Evolutionary conservation across 1,284 basidiomycete species (phyloP).

Genomic region (Cutaneotrichosporon mucoides): DNA sequence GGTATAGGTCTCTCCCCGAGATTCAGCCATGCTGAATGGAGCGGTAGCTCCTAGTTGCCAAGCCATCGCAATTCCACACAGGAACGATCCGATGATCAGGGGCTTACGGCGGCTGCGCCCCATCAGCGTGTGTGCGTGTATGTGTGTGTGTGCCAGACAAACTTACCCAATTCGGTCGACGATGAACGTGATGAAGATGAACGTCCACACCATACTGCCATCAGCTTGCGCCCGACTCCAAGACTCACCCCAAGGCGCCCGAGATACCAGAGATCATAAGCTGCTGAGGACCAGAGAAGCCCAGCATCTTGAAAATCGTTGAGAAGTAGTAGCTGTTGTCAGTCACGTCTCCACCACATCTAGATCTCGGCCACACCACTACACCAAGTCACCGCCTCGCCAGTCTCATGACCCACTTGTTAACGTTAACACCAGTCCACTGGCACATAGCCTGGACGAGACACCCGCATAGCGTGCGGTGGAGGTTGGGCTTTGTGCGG

Average conservation of each 20-base stretch:
- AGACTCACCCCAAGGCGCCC: slow-evolving; percentile 54
- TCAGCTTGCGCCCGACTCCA: too few species aligned
- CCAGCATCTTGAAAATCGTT: slow-evolving; percentile 56
- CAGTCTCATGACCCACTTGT: too few species aligned
- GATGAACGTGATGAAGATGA: slow-evolving; percentile 54
- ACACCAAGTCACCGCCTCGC: too few species aligned
- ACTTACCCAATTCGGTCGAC: slow-evolving; percentile 55
- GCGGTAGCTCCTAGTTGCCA: slow-evolving; percentile 55
- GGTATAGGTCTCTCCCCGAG: slow-evolving; percentile 9
- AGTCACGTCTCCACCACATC: not conserved
- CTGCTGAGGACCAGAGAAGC: slow-evolving; percentile 12
- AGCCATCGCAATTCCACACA: slow-evolving; percentile 55
- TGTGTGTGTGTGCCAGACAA: too few species aligned
- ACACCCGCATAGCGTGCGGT: slow-evolving; percentile 27
- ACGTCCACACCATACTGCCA: slow-evolving; percentile 52
- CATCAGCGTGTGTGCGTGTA: not conserved
- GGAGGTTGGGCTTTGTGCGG: slow-evolving; percentile 19
- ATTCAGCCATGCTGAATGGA: slow-evolving; percentile 12
- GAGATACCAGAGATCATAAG: slow-evolving; percentile 63
- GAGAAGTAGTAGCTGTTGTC: slow-evolving; percentile 34
- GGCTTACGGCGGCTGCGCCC: slow-evolving; percentile 57
- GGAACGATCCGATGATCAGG: slow-evolving; percentile 57
- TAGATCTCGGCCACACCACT: too few species aligned
- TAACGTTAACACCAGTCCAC: slow-evolving; percentile 62
- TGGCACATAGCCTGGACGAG: slow-evolving; percentile 59